Evolutionary conservation across 305 asterid genomes (phyloP).

Genomic region (Rubia balearica): DNA sequence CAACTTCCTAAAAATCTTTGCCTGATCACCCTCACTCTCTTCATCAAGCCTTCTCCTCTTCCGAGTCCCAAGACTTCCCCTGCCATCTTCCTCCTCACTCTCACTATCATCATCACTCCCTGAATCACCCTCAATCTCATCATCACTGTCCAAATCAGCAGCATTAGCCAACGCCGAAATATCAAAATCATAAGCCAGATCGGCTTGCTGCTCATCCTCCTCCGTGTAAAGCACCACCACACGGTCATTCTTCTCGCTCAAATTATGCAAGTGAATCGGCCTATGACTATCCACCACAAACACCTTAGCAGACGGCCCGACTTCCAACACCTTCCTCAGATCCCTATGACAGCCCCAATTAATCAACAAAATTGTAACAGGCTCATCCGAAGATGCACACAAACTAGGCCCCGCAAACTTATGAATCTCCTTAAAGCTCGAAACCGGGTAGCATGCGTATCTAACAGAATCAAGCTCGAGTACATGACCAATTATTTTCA

Average conservation of each 20-base stretch:
- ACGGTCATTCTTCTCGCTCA: conserved; percentile 58
- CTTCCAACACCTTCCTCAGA: conserved; percentile 50
- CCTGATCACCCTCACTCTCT: conserved; percentile 51
- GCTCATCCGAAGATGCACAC: conserved; percentile 44
- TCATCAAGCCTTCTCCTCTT: conserved; percentile 54
- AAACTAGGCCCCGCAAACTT: conserved; percentile 62
- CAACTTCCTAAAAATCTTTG: conserved; percentile 63
- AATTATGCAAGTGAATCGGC: conserved; percentile 91
- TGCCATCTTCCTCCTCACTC: conserved; percentile 44
- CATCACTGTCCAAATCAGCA: conserved; percentile 74
- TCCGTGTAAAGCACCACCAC: conserved; percentile 77
- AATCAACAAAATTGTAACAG: conserved; percentile 67
- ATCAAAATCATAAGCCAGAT: conserved; percentile 75
- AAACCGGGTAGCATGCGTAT: conserved; percentile 90
- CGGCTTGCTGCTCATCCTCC: conserved; percentile 82
- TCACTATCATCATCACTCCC: conserved; percentile 63
- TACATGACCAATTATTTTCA: conserved; percentile 72
- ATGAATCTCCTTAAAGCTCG: conserved; percentile 80
- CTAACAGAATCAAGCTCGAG: conserved; percentile 92
- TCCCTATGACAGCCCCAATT: conserved; percentile 99
- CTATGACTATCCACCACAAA: conserved; percentile 93
- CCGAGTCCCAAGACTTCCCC: conserved; percentile 38
- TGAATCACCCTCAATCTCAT: conserved; percentile 59
- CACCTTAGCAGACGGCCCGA: conserved; percentile 62
- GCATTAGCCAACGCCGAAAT: conserved; percentile 79